Conservation (phyloP, 257 asterid species). For the Gynochthodes officinalis region DNA sequence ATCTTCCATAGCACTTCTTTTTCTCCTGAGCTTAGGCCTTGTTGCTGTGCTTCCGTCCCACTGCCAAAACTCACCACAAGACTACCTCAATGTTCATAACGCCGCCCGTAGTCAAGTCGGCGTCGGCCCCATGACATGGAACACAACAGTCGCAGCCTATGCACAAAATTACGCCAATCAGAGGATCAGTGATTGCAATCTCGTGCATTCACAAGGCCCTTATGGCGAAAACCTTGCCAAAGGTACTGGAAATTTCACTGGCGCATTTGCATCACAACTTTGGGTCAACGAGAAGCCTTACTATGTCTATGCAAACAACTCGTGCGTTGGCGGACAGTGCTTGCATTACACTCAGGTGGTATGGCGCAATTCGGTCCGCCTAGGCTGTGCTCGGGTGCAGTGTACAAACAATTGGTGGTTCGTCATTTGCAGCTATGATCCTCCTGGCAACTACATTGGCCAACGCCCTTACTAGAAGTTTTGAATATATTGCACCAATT, state of each 20-base stretch:
- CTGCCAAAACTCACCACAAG: constrained; percentile 20
- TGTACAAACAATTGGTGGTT: constrained; percentile 36
- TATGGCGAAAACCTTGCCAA: constrained; percentile 59
- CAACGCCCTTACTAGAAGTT: constrained; percentile 25
- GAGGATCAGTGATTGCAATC: constrained; percentile 31
- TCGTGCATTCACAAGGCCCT: constrained; percentile 27
- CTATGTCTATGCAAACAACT: constrained; percentile 19
- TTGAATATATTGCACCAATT: too few species aligned
- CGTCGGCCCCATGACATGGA: constrained; percentile 40
- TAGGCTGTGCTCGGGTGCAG: constrained; percentile 47
- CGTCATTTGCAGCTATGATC: constrained; percentile 41
- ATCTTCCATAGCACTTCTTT: neutral
- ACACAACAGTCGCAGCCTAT: constrained; percentile 28
- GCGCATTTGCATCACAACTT: constrained; percentile 29
- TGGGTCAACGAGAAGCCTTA: constrained; percentile 40
- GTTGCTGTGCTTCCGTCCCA: neutral
- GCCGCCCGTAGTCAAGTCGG: constrained; percentile 34
- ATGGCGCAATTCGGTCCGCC: constrained; percentile 31
- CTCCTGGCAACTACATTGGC: constrained; percentile 21
- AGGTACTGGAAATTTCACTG: constrained; percentile 31
- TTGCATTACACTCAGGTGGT: constrained; percentile 55
- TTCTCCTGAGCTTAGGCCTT: neutral
- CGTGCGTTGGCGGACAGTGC: constrained; percentile 44
- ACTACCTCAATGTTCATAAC: constrained; percentile 36
- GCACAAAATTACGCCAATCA: constrained; percentile 34